Conservation (phyloP, 352 stramenopile species). For the Globisporangium megalacanthum region DNA sequence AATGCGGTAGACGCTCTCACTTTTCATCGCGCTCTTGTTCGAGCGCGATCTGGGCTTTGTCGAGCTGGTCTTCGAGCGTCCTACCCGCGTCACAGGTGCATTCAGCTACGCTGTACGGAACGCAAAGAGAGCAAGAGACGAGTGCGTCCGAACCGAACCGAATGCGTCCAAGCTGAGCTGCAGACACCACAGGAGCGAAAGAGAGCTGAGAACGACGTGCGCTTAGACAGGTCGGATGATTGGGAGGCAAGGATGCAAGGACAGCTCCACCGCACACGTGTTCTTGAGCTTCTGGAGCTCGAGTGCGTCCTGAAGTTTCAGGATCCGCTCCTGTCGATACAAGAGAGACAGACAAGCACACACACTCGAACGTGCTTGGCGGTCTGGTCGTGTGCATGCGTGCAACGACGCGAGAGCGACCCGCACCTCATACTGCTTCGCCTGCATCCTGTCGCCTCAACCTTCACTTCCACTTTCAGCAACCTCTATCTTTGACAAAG, state of each 20-base stretch:
- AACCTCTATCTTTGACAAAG: background rate
- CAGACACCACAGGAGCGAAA: background rate
- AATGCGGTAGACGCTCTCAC: constrained; percentile 14
- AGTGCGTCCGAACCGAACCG: constrained; percentile 12
- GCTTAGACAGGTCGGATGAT: background rate
- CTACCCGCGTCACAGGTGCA: constrained; percentile 6
- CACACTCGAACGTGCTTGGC: no score
- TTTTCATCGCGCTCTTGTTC: constrained; percentile 74
- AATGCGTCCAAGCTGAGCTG: constrained; percentile 63
- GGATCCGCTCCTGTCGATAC: constrained; percentile 48
- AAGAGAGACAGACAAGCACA: no score
- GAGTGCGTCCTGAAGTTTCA: constrained; percentile 74
- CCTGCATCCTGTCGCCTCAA: constrained; percentile 30
- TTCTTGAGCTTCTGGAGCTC: constrained; percentile 82
- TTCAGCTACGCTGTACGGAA: background rate
- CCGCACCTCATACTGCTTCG: constrained; percentile 57
- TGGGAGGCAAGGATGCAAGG: no score
- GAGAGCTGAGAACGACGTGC: background rate
- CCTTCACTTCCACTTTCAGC: background rate
- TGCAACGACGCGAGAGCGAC: no score
- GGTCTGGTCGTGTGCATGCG: background rate
- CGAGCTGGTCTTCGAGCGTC: constrained; percentile 54
- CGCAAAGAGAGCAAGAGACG: background rate
- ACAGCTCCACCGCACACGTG: constrained; percentile 33
- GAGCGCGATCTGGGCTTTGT: constrained; percentile 52